phyloP scores from a whole-genome alignment of 768 basidiomycete species.

The Termitomyces eurrhizus region DNA sequence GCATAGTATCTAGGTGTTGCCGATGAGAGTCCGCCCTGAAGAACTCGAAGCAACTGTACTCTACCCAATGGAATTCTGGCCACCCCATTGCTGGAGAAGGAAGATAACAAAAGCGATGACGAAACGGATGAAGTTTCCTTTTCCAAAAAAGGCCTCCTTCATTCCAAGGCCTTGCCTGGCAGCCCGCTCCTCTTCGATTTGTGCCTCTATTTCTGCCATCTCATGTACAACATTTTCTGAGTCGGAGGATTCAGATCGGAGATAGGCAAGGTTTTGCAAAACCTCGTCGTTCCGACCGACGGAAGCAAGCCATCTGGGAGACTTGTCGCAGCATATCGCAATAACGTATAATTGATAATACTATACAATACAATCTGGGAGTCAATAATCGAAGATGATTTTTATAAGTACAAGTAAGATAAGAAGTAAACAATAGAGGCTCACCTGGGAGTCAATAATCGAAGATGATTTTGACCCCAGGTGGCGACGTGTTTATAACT shows the following conservation, averaged over 20 bases:
- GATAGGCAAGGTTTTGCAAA: conserved; percentile 56
- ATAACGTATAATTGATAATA: no score
- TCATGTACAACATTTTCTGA: conserved; percentile 51
- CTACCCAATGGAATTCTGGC: conserved; percentile 76
- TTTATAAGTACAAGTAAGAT: no score
- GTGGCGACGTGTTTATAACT: no score
- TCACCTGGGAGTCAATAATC: no score
- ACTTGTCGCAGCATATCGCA: no score
- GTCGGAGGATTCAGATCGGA: conserved; percentile 42
- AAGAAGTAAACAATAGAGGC: no score
- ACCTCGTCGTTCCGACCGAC: conserved; percentile 54
- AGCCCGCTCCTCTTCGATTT: conserved; percentile 68
- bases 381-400: no score
- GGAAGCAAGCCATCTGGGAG: conserved; percentile 73
- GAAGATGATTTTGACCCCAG: no score
- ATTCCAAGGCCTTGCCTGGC: conserved; percentile 61
- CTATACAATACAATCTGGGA: no score
- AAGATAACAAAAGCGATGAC: conserved; percentile 82
- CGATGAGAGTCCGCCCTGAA: neutral
- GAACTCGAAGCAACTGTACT: conserved; percentile 9
- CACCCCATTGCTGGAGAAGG: conserved; percentile 78
- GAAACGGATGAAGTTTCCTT: conserved; percentile 81
- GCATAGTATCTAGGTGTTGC: conserved; percentile 54
- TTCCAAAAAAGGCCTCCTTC: conserved; percentile 72
- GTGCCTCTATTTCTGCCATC: conserved; percentile 79